These are phyloP conservation scores for Trichothecium roseum DNA, from an alignment of 2,329 filamentous ascomycete genomes.

Conservation along the genomic window DNA sequence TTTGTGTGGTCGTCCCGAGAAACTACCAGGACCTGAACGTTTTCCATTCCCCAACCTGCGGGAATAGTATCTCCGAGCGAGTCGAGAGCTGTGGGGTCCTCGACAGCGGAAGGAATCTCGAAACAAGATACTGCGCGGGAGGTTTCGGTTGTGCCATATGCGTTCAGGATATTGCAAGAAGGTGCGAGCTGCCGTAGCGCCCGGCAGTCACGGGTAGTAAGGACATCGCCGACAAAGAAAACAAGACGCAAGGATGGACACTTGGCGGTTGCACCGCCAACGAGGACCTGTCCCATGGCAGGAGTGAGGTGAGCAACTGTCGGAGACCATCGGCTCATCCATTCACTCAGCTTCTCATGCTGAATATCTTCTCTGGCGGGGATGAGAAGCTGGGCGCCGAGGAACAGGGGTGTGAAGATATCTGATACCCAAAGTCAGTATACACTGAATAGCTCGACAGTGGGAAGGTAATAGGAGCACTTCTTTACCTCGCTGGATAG, in stretches of 20 bases:
- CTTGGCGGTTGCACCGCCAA: slow-evolving; percentile 68
- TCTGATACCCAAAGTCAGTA: too few species aligned
- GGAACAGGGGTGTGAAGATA: slow-evolving; percentile 83
- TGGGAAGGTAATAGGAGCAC: neutral
- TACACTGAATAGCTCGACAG: neutral
- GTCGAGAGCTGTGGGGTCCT: slow-evolving; percentile 45
- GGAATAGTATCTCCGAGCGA: slow-evolving; percentile 59
- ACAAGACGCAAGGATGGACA: slow-evolving; percentile 69
- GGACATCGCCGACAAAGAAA: slow-evolving; percentile 92
- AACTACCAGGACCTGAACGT: slow-evolving; percentile 83
- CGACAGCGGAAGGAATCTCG: slow-evolving; percentile 56
- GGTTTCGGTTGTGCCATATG: slow-evolving; percentile 15
- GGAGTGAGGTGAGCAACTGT: slow-evolving; percentile 83
- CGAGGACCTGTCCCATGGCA: slow-evolving; percentile 42
- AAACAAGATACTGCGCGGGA: slow-evolving; percentile 61
- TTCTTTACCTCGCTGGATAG: slow-evolving; percentile 46
- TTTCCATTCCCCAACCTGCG: slow-evolving; percentile 74
- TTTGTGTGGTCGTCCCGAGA: slow-evolving; percentile 54
- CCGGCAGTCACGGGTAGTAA: slow-evolving; percentile 75
- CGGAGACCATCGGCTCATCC: slow-evolving; percentile 66
- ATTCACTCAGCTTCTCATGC: slow-evolving; percentile 77
- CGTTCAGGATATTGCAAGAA: slow-evolving; percentile 6
- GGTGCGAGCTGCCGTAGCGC: slow-evolving; percentile 65
- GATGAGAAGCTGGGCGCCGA: slow-evolving; percentile 72
- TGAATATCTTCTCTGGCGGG: slow-evolving; percentile 67